phyloP scores from a whole-genome alignment of 2,329 filamentous ascomycete species.

The Tricladium varicosporioides region DNA sequence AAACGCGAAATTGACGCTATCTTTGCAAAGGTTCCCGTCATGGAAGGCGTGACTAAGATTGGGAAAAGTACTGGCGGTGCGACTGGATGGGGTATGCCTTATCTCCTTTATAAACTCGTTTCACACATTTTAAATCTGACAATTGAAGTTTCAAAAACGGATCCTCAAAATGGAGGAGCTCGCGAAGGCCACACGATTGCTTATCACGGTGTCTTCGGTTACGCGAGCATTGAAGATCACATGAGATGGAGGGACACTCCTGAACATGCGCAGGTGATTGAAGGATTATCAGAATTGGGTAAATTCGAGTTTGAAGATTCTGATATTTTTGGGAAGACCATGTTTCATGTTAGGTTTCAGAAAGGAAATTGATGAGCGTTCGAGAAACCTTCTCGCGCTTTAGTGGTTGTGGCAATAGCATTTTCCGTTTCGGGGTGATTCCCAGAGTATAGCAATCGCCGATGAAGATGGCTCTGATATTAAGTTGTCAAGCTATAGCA shows the following conservation, averaged over 20 bases:
- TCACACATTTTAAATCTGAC: not conserved
- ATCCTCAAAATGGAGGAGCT: not conserved
- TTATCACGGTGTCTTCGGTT: conserved; percentile 4
- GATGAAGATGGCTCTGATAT: too few species aligned
- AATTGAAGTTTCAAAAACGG: not conserved
- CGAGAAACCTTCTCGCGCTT: too few species aligned
- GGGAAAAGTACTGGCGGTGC: not conserved
- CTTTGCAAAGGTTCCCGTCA: not conserved
- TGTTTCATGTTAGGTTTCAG: not conserved
- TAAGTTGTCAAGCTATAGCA: too few species aligned
- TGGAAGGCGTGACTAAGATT: not conserved
- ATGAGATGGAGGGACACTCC: conserved; percentile 11
- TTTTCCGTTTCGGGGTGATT: too few species aligned
- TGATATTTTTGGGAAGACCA: not conserved
- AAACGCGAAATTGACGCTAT: not conserved
- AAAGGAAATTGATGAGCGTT: not conserved
- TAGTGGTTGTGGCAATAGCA: too few species aligned
- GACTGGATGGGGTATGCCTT: not conserved
- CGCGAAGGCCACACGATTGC: not conserved
- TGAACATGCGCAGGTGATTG: not conserved
- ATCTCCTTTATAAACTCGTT: not conserved
- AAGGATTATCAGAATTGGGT: not conserved
- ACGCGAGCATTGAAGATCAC: conserved; percentile 8
- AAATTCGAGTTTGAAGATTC: not conserved
- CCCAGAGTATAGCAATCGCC: too few species aligned